Base-by-base conservation (phyloP, 2,329 filamentous ascomycete species). In the Drechslerella coelobrocha region DNA sequence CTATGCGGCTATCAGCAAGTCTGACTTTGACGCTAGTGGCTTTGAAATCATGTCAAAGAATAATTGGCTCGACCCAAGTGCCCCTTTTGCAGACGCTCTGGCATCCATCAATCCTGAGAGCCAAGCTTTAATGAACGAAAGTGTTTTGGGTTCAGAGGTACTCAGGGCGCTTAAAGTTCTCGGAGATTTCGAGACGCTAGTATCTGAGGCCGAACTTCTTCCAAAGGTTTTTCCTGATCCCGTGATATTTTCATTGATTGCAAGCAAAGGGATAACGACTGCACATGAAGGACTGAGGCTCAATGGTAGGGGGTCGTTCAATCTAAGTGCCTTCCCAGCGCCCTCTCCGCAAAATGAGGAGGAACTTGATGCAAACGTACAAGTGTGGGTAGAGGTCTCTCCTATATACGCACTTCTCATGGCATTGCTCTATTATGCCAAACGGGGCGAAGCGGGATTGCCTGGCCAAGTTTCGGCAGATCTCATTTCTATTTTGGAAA, bases 201-300 rank as follows among this genome's bases (percentile, higher is more conserved):
- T n/a, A n/a, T n/a, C n/a, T n/a, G n/a, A n/a, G n/a, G n/a, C n/a
- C n/a, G n/a, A n/a, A n/a, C n/a, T n/a, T n/a, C n/a, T 52, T 52
- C 48, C 23, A 17, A 26, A 29, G 8, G 24, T 52, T 12, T 52
- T 52, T 26, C 48, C 48, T 4, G 14, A 23, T 52, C 48, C 48
- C 21, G n/a, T 23, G 3, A 52, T 52, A 52, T 52, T 52, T 29
- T 27, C 48, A 14, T n/a, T 27, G 2, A 23, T 52, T 26, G 48
- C 48, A 4, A 23, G n/a, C 48, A 52, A 52, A 12, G 48, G 48
- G 2, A 52, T 52, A 2, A 26, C 2, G 23, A 26, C 17, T 27
- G 48, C 48, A n/a, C 2, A 2, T 6, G 48, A 52, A 12, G 48
- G n/a, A 9, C 19, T 52, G 10, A 26, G 10, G 24, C 21, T 21